Percentiles rank a stretch among this genome's conserved stretches.
Conservation (phyloP, 2,329 filamentous ascomycete genomes). For the Talaromyces funiculosus region DNA sequence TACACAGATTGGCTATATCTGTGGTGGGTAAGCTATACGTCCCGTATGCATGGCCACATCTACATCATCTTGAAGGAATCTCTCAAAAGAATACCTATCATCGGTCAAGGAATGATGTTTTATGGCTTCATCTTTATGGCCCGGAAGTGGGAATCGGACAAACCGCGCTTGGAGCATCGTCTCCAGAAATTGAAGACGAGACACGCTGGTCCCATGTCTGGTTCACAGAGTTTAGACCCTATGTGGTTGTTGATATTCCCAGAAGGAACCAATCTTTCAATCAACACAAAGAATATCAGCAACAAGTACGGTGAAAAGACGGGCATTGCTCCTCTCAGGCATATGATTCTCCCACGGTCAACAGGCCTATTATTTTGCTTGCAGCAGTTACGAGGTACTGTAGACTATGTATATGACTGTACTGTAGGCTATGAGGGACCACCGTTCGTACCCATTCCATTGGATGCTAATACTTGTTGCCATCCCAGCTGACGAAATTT, state of each 20-base stretch:
- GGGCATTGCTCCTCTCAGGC: conserved; percentile 52
- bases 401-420: conserved; percentile 67
- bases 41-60: conserved; percentile 59
- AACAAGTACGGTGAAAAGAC: conserved; percentile 54
- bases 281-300: conserved; percentile 51
- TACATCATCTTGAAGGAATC: conserved; percentile 64
- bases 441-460: conserved; percentile 56
- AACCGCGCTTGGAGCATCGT: conserved; percentile 53
- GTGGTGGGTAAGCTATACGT: conserved; percentile 63
- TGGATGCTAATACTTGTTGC: background rate
- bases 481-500: background rate
- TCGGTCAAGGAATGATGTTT: conserved; percentile 60
- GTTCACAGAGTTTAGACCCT: conserved; percentile 47
- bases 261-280: conserved; percentile 58
- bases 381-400: conserved; percentile 52
- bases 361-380: conserved; percentile 59
- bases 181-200: conserved; percentile 51
- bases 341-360: conserved; percentile 56
- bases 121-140: conserved; percentile 63
- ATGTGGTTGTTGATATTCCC: conserved; percentile 65
- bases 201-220: conserved; percentile 45
- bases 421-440: conserved; percentile 94
- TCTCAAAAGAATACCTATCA: conserved; percentile 56
- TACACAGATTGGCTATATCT: conserved; percentile 67
- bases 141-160: conserved; percentile 58